Evolutionary conservation across 805 yeast genomes (phyloP).

Genomic region (Schizosaccharomyces octosporus): DNA sequence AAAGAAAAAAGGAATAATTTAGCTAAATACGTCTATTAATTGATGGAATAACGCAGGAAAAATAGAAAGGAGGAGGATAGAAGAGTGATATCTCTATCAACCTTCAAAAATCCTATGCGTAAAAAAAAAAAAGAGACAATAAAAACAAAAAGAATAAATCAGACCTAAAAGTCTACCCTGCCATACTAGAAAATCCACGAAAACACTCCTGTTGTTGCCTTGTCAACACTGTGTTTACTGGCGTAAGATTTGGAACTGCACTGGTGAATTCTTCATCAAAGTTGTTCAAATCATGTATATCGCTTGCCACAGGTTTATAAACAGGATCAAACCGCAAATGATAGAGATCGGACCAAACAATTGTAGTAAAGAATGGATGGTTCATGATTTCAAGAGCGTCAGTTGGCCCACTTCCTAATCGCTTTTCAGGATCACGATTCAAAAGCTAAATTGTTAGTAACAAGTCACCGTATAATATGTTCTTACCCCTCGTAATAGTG

Average conservation of each 20-base stretch:
- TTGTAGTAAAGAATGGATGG: conserved; percentile 73
- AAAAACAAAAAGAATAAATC: not conserved
- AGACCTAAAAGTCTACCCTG: not conserved
- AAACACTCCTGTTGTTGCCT: not conserved
- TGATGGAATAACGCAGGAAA: no score
- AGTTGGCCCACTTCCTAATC: conserved; percentile 64
- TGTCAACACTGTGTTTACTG: not conserved
- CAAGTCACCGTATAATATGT: not conserved
- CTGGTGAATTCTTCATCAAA: not conserved
- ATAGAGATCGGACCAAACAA: conserved; percentile 65
- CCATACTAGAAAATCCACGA: not conserved
- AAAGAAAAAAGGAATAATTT: no score
- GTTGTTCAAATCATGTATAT: not conserved
- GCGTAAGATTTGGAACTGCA: not conserved
- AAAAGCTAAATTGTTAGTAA: conserved; percentile 84
- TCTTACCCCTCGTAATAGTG: not conserved
- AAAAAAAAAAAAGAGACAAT: no score
- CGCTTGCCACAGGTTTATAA: conserved; percentile 39
- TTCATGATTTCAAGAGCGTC: conserved; percentile 86
- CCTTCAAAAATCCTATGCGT: no score
- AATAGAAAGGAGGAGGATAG: no score
- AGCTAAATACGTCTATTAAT: no score
- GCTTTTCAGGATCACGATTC: conserved; percentile 84
- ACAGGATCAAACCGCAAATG: conserved; percentile 84
- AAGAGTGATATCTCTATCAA: no score